Percentiles rank a stretch among this genome's conserved stretches.
Conservation (phyloP, 2,329 filamentous ascomycete genomes). For the Venturia oleaginea region DNA sequence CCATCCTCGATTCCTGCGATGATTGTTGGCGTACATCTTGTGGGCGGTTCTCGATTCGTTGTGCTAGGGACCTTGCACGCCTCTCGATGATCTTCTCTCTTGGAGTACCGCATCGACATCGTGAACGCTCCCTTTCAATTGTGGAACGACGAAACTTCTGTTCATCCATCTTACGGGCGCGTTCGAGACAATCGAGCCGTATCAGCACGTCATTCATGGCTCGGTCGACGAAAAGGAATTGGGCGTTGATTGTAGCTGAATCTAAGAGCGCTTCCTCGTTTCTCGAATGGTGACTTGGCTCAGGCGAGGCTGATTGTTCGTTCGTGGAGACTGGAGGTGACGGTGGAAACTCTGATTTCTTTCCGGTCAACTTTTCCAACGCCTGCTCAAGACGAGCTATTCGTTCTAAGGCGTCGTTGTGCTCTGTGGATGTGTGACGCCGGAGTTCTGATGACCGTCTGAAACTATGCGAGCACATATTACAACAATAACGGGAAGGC, state of each 20-base stretch:
- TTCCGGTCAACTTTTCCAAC: background rate
- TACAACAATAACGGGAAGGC: background rate
- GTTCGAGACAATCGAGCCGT: background rate
- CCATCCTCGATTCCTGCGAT: slow-evolving; percentile 3
- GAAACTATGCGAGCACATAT: slow-evolving; percentile 3
- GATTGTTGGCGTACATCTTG: background rate
- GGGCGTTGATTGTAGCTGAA: slow-evolving; percentile 2
- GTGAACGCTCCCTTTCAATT: background rate
- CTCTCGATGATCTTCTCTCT: background rate
- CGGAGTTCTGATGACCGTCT: slow-evolving; percentile 3
- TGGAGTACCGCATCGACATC: background rate
- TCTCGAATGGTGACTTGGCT: background rate
- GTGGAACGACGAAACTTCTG: background rate
- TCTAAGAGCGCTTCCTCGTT: background rate
- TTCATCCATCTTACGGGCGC: background rate
- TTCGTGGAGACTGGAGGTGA: background rate
- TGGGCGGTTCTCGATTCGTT: background rate
- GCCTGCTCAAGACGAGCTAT: slow-evolving; percentile 2
- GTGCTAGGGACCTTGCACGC: background rate
- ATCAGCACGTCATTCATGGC: slow-evolving; percentile 2
- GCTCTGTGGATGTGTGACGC: background rate
- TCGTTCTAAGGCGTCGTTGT: background rate
- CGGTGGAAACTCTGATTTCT: background rate
- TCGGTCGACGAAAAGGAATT: background rate
- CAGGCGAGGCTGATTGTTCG: background rate